A percentile compares a stretch with the other conserved stretches of the same genome.
phyloP scores from a whole-genome alignment of 1,284 basidiomycete genomes.

The Vanrija pseudolonga region DNA sequence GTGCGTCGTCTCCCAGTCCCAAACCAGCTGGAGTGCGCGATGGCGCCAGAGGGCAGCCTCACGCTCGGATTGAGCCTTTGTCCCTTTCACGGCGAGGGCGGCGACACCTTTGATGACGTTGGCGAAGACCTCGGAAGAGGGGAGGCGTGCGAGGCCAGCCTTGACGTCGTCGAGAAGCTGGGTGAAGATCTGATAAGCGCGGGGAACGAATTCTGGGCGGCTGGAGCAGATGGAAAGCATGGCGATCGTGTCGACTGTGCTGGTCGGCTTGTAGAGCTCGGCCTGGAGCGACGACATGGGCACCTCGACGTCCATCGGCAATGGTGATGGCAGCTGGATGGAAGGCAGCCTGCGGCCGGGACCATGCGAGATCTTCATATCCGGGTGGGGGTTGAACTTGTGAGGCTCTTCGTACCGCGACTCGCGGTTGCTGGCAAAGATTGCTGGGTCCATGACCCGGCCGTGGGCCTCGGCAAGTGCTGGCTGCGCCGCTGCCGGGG shows the following conservation, averaged over 20 bases:
- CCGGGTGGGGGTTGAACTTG: constrained; percentile 5
- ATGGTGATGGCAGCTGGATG: constrained; percentile 25
- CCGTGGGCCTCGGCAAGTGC: neutral
- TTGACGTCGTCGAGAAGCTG: constrained; percentile 33
- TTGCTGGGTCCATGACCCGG: no score
- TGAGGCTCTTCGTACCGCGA: neutral
- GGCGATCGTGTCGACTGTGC: constrained; percentile 39
- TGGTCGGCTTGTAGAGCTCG: constrained; percentile 38
- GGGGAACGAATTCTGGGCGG: constrained; percentile 37
- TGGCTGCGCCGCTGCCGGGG: constrained; percentile 5
- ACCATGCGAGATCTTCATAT: no score
- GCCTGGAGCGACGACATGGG: constrained; percentile 18
- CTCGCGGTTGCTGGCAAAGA: no score
- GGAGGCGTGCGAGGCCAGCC: constrained; percentile 15
- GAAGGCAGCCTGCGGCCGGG: neutral
- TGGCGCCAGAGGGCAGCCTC: constrained; percentile 8
- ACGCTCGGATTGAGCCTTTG: neutral
- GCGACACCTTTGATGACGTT: constrained; percentile 40
- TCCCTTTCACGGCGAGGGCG: constrained; percentile 13
- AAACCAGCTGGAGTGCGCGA: constrained; percentile 4
- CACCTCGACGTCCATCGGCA: constrained; percentile 24
- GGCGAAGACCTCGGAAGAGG: constrained; percentile 42
- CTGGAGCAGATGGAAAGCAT: constrained; percentile 47
- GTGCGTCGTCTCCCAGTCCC: constrained; percentile 31
- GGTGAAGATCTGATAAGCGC: constrained; percentile 46